Conservation (phyloP, 805 yeast genomes). For the Cyberlindnera bimundalis region DNA sequence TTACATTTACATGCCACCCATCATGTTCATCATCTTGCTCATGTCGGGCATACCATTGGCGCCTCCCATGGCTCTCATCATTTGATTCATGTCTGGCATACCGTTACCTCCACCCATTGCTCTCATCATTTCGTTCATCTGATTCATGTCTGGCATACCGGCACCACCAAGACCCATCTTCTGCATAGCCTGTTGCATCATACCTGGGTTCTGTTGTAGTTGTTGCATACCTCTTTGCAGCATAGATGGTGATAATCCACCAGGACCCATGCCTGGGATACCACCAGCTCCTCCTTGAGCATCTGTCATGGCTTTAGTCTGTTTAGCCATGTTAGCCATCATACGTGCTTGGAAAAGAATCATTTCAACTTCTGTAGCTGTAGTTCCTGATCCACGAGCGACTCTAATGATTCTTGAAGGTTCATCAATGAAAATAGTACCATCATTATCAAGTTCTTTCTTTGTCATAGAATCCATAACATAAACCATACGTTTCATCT, state of each 20-base stretch:
- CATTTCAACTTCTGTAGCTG: conserved; percentile 90
- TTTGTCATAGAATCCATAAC: conserved; percentile 96
- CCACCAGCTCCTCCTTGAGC: conserved; percentile 38
- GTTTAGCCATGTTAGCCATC: conserved; percentile 92
- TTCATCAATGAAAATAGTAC: conserved; percentile 69
- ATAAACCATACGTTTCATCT: conserved; percentile 83
- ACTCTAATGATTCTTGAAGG: conserved; percentile 87
- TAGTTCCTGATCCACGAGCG: conserved; percentile 92
- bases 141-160: conserved; percentile 34
- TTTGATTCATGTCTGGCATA: conserved; percentile 61
- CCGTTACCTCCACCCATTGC: conserved; percentile 46
- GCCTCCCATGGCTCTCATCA: conserved; percentile 41
- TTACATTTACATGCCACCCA: conserved; percentile 30
- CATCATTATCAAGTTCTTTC: conserved; percentile 87
- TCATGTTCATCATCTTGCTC: conserved; percentile 49
- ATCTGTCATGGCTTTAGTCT: conserved; percentile 25
- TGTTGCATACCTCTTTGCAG: conserved; percentile 49
- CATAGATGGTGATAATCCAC: conserved; percentile 33
- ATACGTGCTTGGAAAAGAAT: conserved; percentile 85
- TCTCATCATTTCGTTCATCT: conserved; percentile 58
- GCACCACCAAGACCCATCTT: conserved; percentile 39
- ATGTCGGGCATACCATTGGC: conserved; percentile 66
- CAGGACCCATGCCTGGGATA: conserved; percentile 46
- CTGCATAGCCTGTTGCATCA: conserved; percentile 67
- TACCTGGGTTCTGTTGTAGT: conserved; percentile 66